Evolutionary conservation across 805 yeast genomes (phyloP).

Genomic region (Grigorovia humatica): DNA sequence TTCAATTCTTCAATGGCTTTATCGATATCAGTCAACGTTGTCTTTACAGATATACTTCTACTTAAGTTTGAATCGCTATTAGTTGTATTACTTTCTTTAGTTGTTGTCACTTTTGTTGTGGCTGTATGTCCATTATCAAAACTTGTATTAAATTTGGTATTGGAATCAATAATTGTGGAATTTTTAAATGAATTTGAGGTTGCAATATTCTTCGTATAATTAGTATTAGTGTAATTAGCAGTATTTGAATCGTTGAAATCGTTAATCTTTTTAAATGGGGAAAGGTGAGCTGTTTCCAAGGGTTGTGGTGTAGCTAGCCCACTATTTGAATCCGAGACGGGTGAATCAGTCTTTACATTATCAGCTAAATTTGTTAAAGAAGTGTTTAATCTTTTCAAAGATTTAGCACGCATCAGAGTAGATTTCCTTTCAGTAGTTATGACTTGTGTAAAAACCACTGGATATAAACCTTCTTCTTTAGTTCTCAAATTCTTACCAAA

Average conservation of each 20-base stretch:
- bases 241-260: neutral
- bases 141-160: neutral
- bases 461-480: conserved; percentile 76
- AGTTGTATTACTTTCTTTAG: neutral
- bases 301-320: conserved; percentile 21
- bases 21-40: conserved; percentile 62
- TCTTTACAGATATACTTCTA: conserved; percentile 35
- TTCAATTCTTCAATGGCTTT: conserved; percentile 58
- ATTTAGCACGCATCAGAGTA: conserved; percentile 44
- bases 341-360: neutral
- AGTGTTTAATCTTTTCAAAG: conserved; percentile 37
- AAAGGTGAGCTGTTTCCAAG: conserved; percentile 15
- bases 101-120: neutral
- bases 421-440: conserved; percentile 32
- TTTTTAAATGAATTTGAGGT: too few relatives aligned
- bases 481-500: conserved; percentile 73
- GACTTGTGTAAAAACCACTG: conserved; percentile 73
- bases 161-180: too few relatives aligned
- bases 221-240: neutral
- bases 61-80: conserved; percentile 6
- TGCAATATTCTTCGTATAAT: neutral
- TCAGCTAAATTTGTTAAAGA: conserved; percentile 11
- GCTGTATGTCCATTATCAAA: neutral
- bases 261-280: conserved; percentile 3
- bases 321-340: conserved; percentile 10